These are phyloP conservation scores for Knufia fluminis DNA, from an alignment of 2,329 filamentous ascomycete species.

Conservation along the genomic window DNA sequence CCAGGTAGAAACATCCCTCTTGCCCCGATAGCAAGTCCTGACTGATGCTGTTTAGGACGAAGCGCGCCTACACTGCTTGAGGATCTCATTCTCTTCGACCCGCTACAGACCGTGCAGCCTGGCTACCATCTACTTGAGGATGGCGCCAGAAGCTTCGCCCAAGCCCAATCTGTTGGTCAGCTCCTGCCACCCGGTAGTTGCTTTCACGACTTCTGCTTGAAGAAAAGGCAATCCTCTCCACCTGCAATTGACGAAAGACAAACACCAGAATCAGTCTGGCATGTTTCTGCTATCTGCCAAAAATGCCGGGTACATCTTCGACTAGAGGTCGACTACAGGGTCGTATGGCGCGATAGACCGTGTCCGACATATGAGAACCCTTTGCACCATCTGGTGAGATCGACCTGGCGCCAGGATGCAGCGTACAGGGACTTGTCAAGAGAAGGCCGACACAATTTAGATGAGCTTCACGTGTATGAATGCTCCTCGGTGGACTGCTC, in stretches of 20 bases:
- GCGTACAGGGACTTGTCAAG: slow-evolving; percentile 21
- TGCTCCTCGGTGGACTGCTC: slow-evolving; percentile 53
- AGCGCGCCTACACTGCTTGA: slow-evolving; percentile 41
- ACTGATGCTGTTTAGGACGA: slow-evolving; percentile 15
- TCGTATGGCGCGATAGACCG: slow-evolving; percentile 29
- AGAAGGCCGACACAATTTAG: slow-evolving; percentile 24
- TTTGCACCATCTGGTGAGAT: slow-evolving; percentile 53
- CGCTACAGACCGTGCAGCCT: slow-evolving; percentile 35
- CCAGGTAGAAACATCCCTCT: slow-evolving; percentile 12
- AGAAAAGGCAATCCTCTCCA: slow-evolving; percentile 45
- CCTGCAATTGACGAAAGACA: slow-evolving; percentile 33
- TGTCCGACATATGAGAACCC: slow-evolving; percentile 44
- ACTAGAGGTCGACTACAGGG: slow-evolving; percentile 45
- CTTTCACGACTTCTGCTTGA: slow-evolving; percentile 50
- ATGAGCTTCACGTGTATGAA: slow-evolving; percentile 43
- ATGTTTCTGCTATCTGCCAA: slow-evolving; percentile 52
- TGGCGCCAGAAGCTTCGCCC: slow-evolving; percentile 44
- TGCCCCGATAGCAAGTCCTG: not conserved
- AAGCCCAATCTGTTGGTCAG: slow-evolving; percentile 25
- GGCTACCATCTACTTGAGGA: slow-evolving; percentile 49
- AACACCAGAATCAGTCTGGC: slow-evolving; percentile 41
- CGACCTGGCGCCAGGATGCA: slow-evolving; percentile 18
- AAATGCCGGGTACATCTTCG: slow-evolving; percentile 55
- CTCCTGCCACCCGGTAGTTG: slow-evolving; percentile 36
- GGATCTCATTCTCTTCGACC: slow-evolving; percentile 45